phyloP scores from a whole-genome alignment of 345 rosid genomes.

The Brassica rapa region DNA sequence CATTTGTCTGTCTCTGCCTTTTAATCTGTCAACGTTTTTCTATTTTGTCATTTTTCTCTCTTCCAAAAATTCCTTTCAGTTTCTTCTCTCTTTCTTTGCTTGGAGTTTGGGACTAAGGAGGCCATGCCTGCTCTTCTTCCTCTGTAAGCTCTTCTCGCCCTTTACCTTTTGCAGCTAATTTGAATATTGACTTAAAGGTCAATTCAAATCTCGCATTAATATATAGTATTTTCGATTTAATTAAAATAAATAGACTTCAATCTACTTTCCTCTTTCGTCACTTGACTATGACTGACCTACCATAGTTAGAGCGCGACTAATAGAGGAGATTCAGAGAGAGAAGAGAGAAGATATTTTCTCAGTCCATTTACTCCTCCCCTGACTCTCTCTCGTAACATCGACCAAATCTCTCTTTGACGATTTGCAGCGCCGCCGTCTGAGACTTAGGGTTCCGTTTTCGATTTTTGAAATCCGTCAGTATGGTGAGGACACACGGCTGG shows the following conservation, averaged over 20 bases:
- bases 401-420: neutral
- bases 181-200: neutral
- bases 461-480: slow-evolving; percentile 18
- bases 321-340: neutral
- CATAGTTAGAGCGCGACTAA: slow-evolving; percentile 2
- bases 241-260: neutral
- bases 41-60: slow-evolving; percentile 38
- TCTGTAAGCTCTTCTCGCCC: neutral
- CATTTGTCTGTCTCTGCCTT: slow-evolving; percentile 29
- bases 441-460: slow-evolving; percentile 42
- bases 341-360: slow-evolving; percentile 16
- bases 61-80: neutral
- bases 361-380: neutral
- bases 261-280: slow-evolving; percentile 41
- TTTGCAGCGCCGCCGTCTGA: slow-evolving; percentile 6
- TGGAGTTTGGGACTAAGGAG: slow-evolving; percentile 21
- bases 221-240: neutral
- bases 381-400: neutral
- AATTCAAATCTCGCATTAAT: neutral
- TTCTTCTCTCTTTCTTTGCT: slow-evolving; percentile 5
- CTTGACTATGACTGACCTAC: slow-evolving; percentile 40
- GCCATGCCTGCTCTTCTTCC: slow-evolving; percentile 14
- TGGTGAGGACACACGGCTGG: slow-evolving; percentile 99
- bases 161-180: neutral
- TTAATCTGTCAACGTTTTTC: slow-evolving; percentile 46